Conservation (phyloP, 352 stramenopile genomes). For the Phytophthora idaei region DNA sequence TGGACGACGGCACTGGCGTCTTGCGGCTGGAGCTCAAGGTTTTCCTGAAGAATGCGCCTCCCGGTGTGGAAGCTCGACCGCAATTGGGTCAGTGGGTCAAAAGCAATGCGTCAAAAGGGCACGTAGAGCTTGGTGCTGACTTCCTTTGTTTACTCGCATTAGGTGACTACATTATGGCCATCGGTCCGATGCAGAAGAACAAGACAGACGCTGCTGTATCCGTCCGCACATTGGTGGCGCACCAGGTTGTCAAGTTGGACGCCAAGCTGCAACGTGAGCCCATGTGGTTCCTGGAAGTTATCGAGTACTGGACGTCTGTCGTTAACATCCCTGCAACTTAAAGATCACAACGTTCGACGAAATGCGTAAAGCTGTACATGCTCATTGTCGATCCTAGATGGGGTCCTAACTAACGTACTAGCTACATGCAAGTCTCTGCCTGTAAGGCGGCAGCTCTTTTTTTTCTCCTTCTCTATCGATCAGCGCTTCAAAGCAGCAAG, state of each 20-base stretch:
- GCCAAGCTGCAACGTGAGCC: slow-evolving; percentile 64
- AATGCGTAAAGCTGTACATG: slow-evolving; percentile 26
- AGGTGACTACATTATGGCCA: slow-evolving; percentile 83
- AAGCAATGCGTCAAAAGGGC: not conserved
- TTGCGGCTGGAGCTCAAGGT: slow-evolving; percentile 62
- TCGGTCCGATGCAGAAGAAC: slow-evolving; percentile 63
- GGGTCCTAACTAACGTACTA: slow-evolving; percentile 30
- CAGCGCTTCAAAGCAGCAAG: slow-evolving; percentile 29
- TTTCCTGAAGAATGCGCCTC: slow-evolving; percentile 68
- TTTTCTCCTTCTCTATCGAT: slow-evolving; percentile 32
- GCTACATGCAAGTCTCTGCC: slow-evolving; percentile 15
- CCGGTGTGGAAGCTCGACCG: slow-evolving; percentile 46
- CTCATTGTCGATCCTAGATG: slow-evolving; percentile 42
- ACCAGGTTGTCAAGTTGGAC: slow-evolving; percentile 66
- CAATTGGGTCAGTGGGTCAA: slow-evolving; percentile 37
- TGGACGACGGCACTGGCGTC: slow-evolving; percentile 81
- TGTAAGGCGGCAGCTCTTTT: slow-evolving; percentile 3
- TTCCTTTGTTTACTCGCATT: not conserved
- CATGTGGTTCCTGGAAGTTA: slow-evolving; percentile 74
- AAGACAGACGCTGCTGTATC: slow-evolving; percentile 22
- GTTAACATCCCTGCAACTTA: slow-evolving; percentile 19
- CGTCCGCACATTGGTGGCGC: slow-evolving; percentile 47
- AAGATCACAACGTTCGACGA: not conserved
- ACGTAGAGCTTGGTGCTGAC: slow-evolving; percentile 1
- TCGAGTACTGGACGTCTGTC: slow-evolving; percentile 71